Base-by-base conservation (phyloP, 345 rosid genomes). In the Excoecaria cochinchinensis region DNA sequence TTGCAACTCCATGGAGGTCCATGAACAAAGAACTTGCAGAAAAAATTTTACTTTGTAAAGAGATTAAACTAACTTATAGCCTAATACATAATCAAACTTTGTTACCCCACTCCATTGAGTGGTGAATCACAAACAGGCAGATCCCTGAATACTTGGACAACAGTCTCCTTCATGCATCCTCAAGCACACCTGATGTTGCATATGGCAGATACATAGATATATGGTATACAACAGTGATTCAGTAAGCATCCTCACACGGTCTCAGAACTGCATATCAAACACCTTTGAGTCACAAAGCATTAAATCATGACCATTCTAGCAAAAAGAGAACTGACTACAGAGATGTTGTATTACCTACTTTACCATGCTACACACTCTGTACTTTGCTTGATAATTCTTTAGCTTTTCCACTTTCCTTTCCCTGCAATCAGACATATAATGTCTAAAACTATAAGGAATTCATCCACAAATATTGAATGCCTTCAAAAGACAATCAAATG, bases 361-460 rank as follows among this genome's bases (percentile, higher is more conserved):
- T 61, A 68, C 69, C 47, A 77, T 24, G 76, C 74, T 79, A 87
- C 76, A 85, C 91, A 71, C 81, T 87, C 83, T 79, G 88, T 51
- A 80, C 77, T 80, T 89, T 85, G 85, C 80, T 77, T 12, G 88
- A 75, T 21, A 81, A 76, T 73, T 85, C 88, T 79, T 89, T 84
- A 12, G 85, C 72, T 70, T 85, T 87, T 65, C 64, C 77, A 65
- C 77, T 71, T 60, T 75, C 85, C 80, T 85, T 87, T 71, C 79
- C 89, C 93, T 87, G 87, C 78, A 76, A 46, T 42, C n/a, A 13
- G 21, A 4, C 6, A 67, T 73, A 44, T 36, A 42, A 65, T 4
- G 77, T 63, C n/a, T 8, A 73, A 66, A 19, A 42, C 36, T 6
- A 57, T 36, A 31, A 78, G 53, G 57, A 40, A 61, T 57, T 22